Evolutionary conservation across 345 rosid genomes (phyloP), one percentile per base, ranked within the genome.

Genomic region (Moricandia arvensis): DNA sequence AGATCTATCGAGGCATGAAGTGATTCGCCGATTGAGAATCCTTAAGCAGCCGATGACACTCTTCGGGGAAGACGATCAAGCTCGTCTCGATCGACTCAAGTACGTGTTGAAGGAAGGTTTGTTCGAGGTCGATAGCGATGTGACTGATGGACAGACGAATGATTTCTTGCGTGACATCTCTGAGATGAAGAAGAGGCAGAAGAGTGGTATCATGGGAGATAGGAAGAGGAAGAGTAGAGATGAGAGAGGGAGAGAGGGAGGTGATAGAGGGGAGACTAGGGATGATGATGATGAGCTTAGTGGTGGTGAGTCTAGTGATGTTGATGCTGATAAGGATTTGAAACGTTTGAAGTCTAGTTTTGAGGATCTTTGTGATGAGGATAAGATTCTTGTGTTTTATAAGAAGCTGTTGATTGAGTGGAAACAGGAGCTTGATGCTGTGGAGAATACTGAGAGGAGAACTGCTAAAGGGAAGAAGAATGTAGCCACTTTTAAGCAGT

Each of bases 401-500:
- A 95, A 90, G 83, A 90, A 85, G 86, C 35, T 92, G 72, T 82
- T 92, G 96, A 88, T 86, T 82, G 97, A 95, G 67, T 95, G 99
- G 99, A 85, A 90, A 0, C 96, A 95, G 81, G 99, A 95, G 84
- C 81, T 95, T 79, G 84, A 82, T 83, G 97, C 89, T 49, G 87
- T 82, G 89, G 80, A 81, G 18, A 93, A 89, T 0, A 80, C 87
- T 11, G 97, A 89, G 85, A 90, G 90, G 83, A 81, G 94, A 68
- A 95, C 99, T 7, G 97, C 97, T 0, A 95, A 88, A 73, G 97
- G 99, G 37, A 95, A 95, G 79, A 83, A 88, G 30, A 90, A 83
- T 84, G 97, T 95, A 29, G 99, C 97, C 68, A 92, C 97, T 2
- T 95, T 95, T 74, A 87, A 95, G 87, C 99, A 92, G 86, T 95